A percentile compares a stretch with the other conserved stretches of the same genome.
Conservation (phyloP, 106 monocot genomes). For the Acorus calamus region DNA sequence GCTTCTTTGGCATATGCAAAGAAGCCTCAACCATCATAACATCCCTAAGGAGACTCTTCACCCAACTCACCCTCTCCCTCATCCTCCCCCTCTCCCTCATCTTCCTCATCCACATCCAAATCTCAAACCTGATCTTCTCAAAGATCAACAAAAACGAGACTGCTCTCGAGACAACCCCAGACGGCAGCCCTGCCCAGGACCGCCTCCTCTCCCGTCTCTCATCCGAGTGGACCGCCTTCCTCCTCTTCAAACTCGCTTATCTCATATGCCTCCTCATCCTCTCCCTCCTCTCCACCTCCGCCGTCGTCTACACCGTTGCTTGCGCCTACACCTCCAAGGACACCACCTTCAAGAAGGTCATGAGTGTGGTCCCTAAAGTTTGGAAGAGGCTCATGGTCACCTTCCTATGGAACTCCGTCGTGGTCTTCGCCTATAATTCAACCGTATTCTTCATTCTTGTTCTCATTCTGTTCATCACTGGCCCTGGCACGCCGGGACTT, state of each 20-base stretch:
- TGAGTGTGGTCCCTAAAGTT: conserved; percentile 54
- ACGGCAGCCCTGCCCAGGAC: conserved; percentile 29
- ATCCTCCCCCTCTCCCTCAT: conserved; percentile 44
- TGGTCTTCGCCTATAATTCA: conserved; percentile 36
- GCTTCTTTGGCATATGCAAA: conserved; percentile 26
- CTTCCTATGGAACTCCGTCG: conserved; percentile 41
- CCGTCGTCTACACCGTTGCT: conserved; percentile 81
- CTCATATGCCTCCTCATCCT: conserved; percentile 51
- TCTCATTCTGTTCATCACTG: conserved; percentile 10
- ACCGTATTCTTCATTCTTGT: conserved; percentile 9
- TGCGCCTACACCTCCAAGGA: conserved; percentile 61
- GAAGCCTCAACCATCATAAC: conserved; percentile 29
- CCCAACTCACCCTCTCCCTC: conserved; percentile 34
- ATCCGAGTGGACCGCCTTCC: conserved; percentile 36
- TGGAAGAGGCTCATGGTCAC: conserved; percentile 55
- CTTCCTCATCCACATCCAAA: conserved; percentile 43
- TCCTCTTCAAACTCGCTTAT: conserved; percentile 59
- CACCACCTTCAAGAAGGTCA: conserved; percentile 32
- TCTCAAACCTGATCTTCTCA: conserved; percentile 39
- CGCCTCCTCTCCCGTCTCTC: conserved; percentile 28
- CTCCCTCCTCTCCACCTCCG: conserved; percentile 72
- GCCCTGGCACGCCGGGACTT: conserved; percentile 1
- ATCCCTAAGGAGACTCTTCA: conserved; percentile 29
- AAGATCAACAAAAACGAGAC: conserved; percentile 30
- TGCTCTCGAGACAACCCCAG: conserved; percentile 35